phyloP scores from a whole-genome alignment of 768 basidiomycete genomes.

The Leucosporidium scottii region DNA sequence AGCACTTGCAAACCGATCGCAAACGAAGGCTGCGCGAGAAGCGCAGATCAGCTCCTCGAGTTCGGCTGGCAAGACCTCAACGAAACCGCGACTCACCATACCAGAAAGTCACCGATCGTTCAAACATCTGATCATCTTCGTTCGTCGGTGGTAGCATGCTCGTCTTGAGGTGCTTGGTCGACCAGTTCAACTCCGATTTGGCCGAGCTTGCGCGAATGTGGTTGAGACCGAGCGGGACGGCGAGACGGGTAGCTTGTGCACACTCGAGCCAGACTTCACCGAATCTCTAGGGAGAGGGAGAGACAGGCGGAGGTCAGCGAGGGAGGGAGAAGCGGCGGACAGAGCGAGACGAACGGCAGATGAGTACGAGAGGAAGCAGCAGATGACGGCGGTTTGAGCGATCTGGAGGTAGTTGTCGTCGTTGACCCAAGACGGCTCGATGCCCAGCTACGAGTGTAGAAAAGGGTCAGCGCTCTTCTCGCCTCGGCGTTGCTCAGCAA shows the following conservation, averaged over 20 bases:
- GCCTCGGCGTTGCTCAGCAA: too few relatives aligned
- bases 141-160: not conserved
- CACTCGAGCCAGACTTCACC: too few relatives aligned
- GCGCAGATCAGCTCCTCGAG: too few relatives aligned
- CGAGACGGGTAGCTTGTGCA: too few relatives aligned
- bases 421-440: conserved; percentile 19
- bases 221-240: not conserved
- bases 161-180: not conserved
- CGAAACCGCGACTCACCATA: not conserved
- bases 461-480: too few relatives aligned
- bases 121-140: not conserved
- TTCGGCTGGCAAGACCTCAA: too few relatives aligned
- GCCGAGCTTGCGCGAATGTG: not conserved
- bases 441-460: conserved; percentile 8
- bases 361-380: conserved; percentile 25
- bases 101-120: not conserved
- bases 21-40: not conserved
- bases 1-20: not conserved
- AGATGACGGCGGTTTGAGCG: conserved; percentile 25
- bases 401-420: conserved; percentile 30
- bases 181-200: too few relatives aligned
- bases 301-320: too few relatives aligned
- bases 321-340: too few relatives aligned
- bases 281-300: too few relatives aligned
- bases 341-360: not conserved